phyloP scores from a whole-genome alignment of 1,284 basidiomycete species.

The Rhodotorula sp. region DNA sequence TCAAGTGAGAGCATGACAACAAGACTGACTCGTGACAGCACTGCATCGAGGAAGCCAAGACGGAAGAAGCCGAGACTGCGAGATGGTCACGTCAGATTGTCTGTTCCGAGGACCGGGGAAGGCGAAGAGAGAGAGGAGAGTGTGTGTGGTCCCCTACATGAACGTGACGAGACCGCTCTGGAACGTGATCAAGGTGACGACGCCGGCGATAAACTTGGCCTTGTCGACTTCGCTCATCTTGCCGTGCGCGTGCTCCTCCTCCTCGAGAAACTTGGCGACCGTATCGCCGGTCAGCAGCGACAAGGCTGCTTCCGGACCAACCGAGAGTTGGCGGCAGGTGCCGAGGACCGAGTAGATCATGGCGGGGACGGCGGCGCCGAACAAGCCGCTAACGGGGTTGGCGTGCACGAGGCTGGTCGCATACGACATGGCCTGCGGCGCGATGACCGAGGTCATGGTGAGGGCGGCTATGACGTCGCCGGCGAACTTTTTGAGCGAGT shows the following conservation, averaged over 20 bases:
- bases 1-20: not conserved
- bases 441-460: slow-evolving; percentile 79
- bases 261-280: slow-evolving; percentile 65
- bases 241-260: slow-evolving; percentile 57
- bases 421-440: slow-evolving; percentile 87
- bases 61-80: slow-evolving; percentile 72
- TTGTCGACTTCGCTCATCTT: slow-evolving; percentile 45
- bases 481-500: slow-evolving; percentile 69
- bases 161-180: slow-evolving; percentile 88
- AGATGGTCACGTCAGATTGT: not conserved
- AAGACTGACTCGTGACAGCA: slow-evolving; percentile 55
- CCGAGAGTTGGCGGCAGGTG: slow-evolving; percentile 61
- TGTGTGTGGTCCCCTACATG: slow-evolving; percentile 48
- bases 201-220: slow-evolving; percentile 57
- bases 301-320: slow-evolving; percentile 86
- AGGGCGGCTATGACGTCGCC: slow-evolving; percentile 81
- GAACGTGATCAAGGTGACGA: slow-evolving; percentile 74
- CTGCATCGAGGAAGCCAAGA: slow-evolving; percentile 89
- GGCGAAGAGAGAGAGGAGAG: not conserved
- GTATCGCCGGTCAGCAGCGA: slow-evolving; percentile 86
- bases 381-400: slow-evolving; percentile 62
- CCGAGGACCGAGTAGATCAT: slow-evolving; percentile 69
- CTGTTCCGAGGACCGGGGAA: not conserved
- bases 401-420: slow-evolving; percentile 70
- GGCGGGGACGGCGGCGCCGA: slow-evolving; percentile 52